Base-by-base conservation (phyloP, 805 yeast genomes). In the Saccharomyces paradoxus region DNA sequence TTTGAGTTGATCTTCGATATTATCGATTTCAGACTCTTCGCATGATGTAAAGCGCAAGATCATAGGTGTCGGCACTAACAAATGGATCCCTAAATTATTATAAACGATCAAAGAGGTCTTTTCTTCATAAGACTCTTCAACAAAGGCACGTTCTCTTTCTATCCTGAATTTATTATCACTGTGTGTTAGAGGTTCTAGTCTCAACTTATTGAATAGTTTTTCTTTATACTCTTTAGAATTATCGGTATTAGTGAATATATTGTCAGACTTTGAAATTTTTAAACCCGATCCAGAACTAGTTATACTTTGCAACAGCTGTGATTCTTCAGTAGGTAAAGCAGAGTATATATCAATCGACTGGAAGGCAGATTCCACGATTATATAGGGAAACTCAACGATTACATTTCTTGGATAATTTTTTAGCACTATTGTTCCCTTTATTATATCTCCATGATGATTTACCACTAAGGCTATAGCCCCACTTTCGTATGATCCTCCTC, bases 401-500 rank as follows among this genome's bases (percentile, higher is more conserved):
- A 67, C 46, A 50, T 57, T 53, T 3, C 49, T 49, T 1, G 73
- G 73, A 46, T 63, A 69, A 22, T 55, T 57, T 13, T 64, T 64
- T 12, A 68, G 53, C 24, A 64, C 63, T 9, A 67, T 56, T 7
- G 70, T 67, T 12, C 68, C 69, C 41, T 65, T 66, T 5, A 63
- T 63, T 8, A 68, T 65, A 49, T 68, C 70, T 31, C 73, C 73
- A 4, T 60, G 32, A 51, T 60, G 57, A 53, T 67, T 63, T 2
- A 69, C 60, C 4, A 67, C 61, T n/a, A 69, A 58, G 2, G 64
- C 68, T 65, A 69, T 68, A 1, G 71, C 62, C 27, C 58, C 61
- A 48, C 65, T 66, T 2, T 58, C 60, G 17, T 49, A 46, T 3
- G 62, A 52, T 1, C 55, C 57, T 2, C 73, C 72, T 9, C 73